Conservation (phyloP, 768 basidiomycete genomes). For the Collybia sp. region DNA sequence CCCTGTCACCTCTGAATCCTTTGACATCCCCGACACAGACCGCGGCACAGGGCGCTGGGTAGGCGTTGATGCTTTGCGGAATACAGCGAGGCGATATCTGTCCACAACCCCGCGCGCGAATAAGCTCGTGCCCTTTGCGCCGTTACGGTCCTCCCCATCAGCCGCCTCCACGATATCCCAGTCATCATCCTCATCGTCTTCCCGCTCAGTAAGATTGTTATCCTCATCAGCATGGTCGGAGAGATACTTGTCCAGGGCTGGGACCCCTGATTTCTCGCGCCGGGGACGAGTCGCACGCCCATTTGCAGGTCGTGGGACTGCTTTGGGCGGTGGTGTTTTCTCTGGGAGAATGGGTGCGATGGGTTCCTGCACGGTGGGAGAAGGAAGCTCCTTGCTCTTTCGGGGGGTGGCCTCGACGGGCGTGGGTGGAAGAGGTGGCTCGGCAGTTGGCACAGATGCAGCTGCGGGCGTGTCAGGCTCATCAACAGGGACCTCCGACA, state of each 20-base stretch:
- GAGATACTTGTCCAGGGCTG: constrained; percentile 72
- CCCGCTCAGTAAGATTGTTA: constrained; percentile 36
- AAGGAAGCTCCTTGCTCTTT: constrained; percentile 24
- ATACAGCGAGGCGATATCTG: constrained; percentile 78
- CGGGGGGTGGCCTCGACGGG: constrained; percentile 16
- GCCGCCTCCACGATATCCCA: constrained; percentile 88
- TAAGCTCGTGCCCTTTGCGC: constrained; percentile 71
- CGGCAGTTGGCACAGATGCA: background rate
- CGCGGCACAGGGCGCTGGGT: constrained; percentile 34
- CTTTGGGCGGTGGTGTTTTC: constrained; percentile 15
- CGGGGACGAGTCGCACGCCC: constrained; percentile 33
- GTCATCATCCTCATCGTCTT: constrained; percentile 73
- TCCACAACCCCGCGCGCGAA: constrained; percentile 93
- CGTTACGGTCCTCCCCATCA: constrained; percentile 81
- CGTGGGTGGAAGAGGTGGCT: background rate
- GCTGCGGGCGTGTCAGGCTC: background rate
- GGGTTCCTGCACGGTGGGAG: constrained; percentile 13
- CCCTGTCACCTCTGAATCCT: constrained; percentile 39
- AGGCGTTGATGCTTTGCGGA: constrained; percentile 77
- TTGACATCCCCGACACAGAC: constrained; percentile 56
- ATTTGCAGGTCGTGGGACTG: constrained; percentile 13
- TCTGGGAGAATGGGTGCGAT: constrained; percentile 24
- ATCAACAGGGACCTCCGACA: constrained; percentile 3
- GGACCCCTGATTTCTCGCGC: constrained; percentile 80
- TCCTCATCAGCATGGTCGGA: constrained; percentile 52